A percentile compares a stretch with the other conserved stretches of the same genome.
phyloP scores from a whole-genome alignment of 2,329 filamentous ascomycete genomes.

The Emmonsiellopsis sp. region DNA sequence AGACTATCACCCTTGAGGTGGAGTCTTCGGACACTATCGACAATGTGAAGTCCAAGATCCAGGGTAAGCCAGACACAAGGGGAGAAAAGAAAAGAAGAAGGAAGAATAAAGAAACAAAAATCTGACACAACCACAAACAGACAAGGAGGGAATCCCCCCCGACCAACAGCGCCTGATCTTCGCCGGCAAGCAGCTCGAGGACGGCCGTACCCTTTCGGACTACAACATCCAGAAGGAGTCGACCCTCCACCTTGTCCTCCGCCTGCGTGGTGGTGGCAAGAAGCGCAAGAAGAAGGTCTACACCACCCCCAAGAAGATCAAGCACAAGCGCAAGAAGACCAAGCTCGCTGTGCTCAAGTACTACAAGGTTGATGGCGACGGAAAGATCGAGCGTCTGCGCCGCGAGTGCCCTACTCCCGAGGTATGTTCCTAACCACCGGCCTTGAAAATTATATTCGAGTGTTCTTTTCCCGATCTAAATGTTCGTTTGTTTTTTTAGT shows the following conservation, averaged over 20 bases:
- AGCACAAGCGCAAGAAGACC: constrained; percentile 99
- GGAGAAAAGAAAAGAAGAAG: not conserved
- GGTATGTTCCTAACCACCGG: constrained; percentile 44
- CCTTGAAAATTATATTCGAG: not conserved
- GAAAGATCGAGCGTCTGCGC: constrained; percentile 98
- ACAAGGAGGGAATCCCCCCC: constrained; percentile 99
- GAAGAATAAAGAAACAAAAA: not conserved
- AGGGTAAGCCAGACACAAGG: constrained; percentile 39
- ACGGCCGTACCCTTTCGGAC: constrained; percentile 96
- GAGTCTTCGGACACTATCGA: constrained; percentile 99
- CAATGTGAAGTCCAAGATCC: constrained; percentile 99
- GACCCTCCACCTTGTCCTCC: constrained; percentile 94
- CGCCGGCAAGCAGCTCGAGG: constrained; percentile 99
- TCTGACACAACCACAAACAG: constrained; percentile 44
- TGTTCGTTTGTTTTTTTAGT: constrained; percentile 46
- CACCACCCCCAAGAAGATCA: constrained; percentile 99
- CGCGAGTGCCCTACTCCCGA: constrained; percentile 91
- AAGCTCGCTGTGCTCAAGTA: constrained; percentile 99
- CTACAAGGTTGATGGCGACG: constrained; percentile 99
- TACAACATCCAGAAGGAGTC: constrained; percentile 99
- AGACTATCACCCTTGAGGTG: constrained; percentile 99
- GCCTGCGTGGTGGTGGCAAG: constrained; percentile 97
- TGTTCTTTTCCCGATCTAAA: not conserved
- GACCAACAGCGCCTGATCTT: constrained; percentile 99
- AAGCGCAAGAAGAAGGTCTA: constrained; percentile 99